Conservation (phyloP, 441 rosid species). For the Pelargonium myrrhifolium region DNA sequence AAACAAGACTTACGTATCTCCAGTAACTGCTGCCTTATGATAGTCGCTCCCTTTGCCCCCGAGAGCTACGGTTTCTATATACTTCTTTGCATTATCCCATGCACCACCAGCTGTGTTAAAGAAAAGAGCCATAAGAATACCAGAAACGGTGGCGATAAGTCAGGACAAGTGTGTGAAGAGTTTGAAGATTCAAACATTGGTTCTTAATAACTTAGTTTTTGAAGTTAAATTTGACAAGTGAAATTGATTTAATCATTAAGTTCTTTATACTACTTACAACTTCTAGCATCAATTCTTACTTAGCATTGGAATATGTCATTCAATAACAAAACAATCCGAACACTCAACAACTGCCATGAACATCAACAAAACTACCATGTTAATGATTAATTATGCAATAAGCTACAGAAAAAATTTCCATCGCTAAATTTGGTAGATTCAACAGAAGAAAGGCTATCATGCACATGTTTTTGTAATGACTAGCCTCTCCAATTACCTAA, state of each 20-base stretch:
- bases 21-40: constrained; percentile 94
- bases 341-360: background rate
- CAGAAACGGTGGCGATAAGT: constrained; percentile 60
- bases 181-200: background rate
- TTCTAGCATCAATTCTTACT: background rate
- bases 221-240: background rate
- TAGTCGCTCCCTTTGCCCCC: constrained; percentile 97
- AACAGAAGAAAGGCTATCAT: no score
- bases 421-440: background rate
- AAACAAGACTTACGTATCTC: constrained; percentile 95
- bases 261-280: background rate
- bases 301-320: background rate
- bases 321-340: background rate
- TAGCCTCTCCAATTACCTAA: no score
- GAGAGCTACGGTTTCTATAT: constrained; percentile 85
- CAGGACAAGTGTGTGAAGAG: constrained; percentile 16
- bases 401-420: background rate
- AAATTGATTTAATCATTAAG: background rate
- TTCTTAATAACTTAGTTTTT: background rate
- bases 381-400: background rate
- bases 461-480: no score
- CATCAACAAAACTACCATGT: background rate
- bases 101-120: constrained; percentile 97
- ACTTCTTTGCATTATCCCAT: constrained; percentile 97
- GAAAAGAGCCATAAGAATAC: constrained; percentile 97